Conservation (phyloP, 1,284 basidiomycete species). For the Pisolithus thermaeus region DNA sequence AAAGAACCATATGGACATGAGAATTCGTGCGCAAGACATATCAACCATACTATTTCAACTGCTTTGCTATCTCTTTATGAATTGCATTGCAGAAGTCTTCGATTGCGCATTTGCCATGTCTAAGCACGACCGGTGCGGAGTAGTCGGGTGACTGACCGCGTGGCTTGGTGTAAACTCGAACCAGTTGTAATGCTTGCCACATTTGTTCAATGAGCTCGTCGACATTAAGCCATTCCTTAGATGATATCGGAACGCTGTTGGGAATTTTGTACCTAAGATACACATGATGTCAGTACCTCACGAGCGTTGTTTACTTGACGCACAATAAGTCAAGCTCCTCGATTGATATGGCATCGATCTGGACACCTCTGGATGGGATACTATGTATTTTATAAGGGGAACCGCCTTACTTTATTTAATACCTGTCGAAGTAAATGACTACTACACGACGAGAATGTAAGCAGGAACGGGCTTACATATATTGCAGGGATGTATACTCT, state of each 20-base stretch:
- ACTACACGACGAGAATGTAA: constrained; percentile 5
- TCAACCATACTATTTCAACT: constrained; percentile 78
- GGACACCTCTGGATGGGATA: constrained; percentile 23
- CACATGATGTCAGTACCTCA: not conserved
- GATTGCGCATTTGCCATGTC: constrained; percentile 67
- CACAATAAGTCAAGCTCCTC: constrained; percentile 95
- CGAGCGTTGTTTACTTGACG: constrained; percentile 16
- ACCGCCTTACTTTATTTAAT: constrained; percentile 60
- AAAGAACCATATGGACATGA: constrained; percentile 7
- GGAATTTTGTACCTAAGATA: constrained; percentile 78
- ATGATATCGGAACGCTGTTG: constrained; percentile 91
- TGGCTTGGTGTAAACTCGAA: constrained; percentile 95
- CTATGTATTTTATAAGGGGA: not conserved
- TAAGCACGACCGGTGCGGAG: constrained; percentile 71
- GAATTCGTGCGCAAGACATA: not conserved
- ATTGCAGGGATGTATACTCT: constrained; percentile 93
- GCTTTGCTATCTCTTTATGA: constrained; percentile 90
- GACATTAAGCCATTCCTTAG: constrained; percentile 92
- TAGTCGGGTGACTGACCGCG: constrained; percentile 91
- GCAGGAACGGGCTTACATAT: constrained; percentile 52
- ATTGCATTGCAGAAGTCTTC: constrained; percentile 91
- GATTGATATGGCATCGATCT: constrained; percentile 98
- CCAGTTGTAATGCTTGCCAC: constrained; percentile 87
- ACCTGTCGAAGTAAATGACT: constrained; percentile 38
- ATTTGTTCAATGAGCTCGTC: constrained; percentile 91